phyloP scores from a whole-genome alignment of 177 flowering plant genomes.

The Vitis hybrid region DNA sequence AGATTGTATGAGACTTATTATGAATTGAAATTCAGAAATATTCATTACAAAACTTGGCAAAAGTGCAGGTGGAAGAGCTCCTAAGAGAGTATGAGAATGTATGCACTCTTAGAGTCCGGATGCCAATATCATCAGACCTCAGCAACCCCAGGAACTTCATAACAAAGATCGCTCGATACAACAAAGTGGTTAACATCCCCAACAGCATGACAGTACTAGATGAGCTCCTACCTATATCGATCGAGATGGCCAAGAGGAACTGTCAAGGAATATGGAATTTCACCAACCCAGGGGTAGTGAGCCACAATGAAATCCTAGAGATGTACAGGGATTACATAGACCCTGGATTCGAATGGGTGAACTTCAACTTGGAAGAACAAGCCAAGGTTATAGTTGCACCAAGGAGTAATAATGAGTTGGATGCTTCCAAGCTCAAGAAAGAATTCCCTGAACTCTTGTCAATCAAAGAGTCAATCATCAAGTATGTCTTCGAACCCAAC shows the following conservation, averaged over 20 bases:
- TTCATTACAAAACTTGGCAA: background rate
- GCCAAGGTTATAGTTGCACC: constrained; percentile 35
- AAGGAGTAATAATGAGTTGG: constrained; percentile 38
- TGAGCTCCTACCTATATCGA: constrained; percentile 34
- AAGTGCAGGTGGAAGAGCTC: constrained; percentile 35
- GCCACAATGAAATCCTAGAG: constrained; percentile 38
- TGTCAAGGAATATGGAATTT: constrained; percentile 38
- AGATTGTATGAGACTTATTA: too few relatives aligned
- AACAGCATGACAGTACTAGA: constrained; percentile 44
- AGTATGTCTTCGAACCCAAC: constrained; percentile 34
- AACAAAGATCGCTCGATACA: constrained; percentile 28
- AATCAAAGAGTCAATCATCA: constrained; percentile 30
- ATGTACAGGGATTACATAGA: constrained; percentile 32
- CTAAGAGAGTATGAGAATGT: constrained; percentile 29
- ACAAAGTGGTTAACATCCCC: constrained; percentile 39
- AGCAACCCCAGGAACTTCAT: constrained; percentile 35
- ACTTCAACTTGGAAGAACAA: constrained; percentile 33
- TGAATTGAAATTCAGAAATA: too few relatives aligned
- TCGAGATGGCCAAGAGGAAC: constrained; percentile 38
- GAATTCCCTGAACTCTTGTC: constrained; percentile 35
- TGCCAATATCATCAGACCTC: constrained; percentile 42
- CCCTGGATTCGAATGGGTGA: constrained; percentile 28
- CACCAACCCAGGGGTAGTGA: constrained; percentile 38
- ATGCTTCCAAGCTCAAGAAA: constrained; percentile 29
- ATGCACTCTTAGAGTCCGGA: constrained; percentile 36